Base-by-base conservation (phyloP, 768 basidiomycete genomes). In the Lentinula aciculospora region DNA sequence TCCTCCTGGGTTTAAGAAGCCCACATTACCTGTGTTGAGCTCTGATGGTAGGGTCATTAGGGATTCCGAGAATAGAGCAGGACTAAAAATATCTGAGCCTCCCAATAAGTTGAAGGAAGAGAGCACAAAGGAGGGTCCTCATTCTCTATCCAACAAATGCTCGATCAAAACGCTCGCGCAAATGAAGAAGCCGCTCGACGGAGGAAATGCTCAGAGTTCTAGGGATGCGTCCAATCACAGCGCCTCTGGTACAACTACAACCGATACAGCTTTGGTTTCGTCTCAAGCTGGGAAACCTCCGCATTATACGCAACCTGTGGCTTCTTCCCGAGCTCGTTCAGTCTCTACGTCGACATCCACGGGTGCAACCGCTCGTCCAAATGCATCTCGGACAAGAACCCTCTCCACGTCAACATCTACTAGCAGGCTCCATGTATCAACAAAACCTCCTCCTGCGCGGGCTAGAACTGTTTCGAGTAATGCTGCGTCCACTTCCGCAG, bases 311-410 rank as follows among this genome's bases (percentile, higher is more conserved):
- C 51, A 53, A 39, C 36, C 51, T 19, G 42, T 40, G 7, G 54
- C 54, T 27, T 56, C 54, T 9, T 56, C 54, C 13, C 40, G 54
- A 29, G 54, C 54, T 7, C 54, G 54, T 25, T 29, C 54, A 3
- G 28, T 56, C 9, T 56, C 53, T 28, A 25, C 36, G 6, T 54
- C 39, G 6, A 42, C 42, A 31, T 39, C 54, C 10, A 1, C 3
- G 3, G 5, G 3, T 44, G 36, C 42, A 42, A n/a, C 5, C 5
- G 25, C 54, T 3, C 17, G 21, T 1, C 23, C 54, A 6, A 15
- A 28, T 5, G 3, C n/a, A 9, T 34, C 54, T 44, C 54, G 54
- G 23, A 44, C 54, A 15, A 29, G 54, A 3, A 45, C 54, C 25
- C 44, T 32, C 21, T 45, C 54, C 28, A 45, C 54, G 12, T 32